A percentile compares a stretch with the other conserved stretches of the same genome.
These are phyloP conservation scores for Tetrapisispora taiwanensis DNA, from an alignment of 805 yeast genomes.

Conservation along the genomic window DNA sequence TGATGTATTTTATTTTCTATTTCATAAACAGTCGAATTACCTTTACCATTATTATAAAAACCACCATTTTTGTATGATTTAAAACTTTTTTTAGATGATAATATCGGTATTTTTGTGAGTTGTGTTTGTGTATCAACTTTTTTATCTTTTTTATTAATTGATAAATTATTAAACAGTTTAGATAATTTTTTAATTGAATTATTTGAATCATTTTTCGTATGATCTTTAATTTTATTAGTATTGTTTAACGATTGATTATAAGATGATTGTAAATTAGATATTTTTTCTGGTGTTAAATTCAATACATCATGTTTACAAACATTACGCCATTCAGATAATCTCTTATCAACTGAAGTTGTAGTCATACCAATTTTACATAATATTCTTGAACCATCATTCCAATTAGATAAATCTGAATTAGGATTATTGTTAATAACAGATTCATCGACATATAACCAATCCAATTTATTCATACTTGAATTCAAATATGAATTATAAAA, in stretches of 20 bases:
- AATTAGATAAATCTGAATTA: conserved; percentile 5
- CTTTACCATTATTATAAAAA: conserved; percentile 14
- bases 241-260: background rate
- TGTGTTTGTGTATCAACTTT: background rate
- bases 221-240: conserved; percentile 1
- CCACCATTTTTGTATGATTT: conserved; percentile 18
- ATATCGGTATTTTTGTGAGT: background rate
- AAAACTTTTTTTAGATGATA: background rate
- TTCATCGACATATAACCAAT: conserved; percentile 1
- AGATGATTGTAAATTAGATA: conserved; percentile 4
- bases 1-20: conserved; percentile 19
- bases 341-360: conserved; percentile 15
- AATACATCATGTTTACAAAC: conserved; percentile 21
- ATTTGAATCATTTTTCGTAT: too few relatives aligned
- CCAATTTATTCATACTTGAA: background rate
- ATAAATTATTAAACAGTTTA: background rate
- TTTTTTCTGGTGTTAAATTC: conserved; percentile 19
- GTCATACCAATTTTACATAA: conserved; percentile 28
- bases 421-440: background rate
- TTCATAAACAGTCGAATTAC: conserved; percentile 8
- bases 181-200: conserved; percentile 9
- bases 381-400: conserved; percentile 14
- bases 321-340: conserved; percentile 23
- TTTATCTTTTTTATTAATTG: background rate
- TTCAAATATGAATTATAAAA: conserved; percentile 4